Base-by-base conservation (phyloP, 2,329 filamentous ascomycete genomes). In the Thelonectria olida region DNA sequence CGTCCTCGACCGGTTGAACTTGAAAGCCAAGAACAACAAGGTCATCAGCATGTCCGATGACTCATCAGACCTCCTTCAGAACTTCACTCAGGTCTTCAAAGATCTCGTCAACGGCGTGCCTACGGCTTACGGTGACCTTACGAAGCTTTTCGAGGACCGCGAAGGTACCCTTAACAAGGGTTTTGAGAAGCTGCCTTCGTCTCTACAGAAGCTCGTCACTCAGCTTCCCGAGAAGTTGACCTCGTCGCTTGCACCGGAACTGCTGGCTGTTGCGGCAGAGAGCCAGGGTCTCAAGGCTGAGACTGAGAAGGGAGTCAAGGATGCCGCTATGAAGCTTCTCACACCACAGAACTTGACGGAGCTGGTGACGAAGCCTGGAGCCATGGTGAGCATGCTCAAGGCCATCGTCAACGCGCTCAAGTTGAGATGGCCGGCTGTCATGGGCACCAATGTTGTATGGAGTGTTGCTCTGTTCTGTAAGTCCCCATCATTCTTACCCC, bases 51-150 rank as follows among this genome's bases (percentile, higher is more conserved):
- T 97, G 58, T 92, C 92, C n/a, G 86, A 88, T 61, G 93, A 97
- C 69, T 95, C 92, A 0, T 89, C 93, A 63, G 90, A 92, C 65
- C 85, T 97, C 27, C 86, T 97, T 52, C 86, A 88, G 54, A 88
- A 90, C 64, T 99, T 99, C 83, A 96, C 93, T 1, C 83, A 93
- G 57, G 90, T 97, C 31, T 91, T 99, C 73, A 96, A 95, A 74
- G 96, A 99, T 75, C 86, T 97, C 15, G 87, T 96, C 71, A 94
- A 93, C 74, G 96, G 96, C 63, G 96, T 93, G 2, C 96, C 96
- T 3, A 97, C 95, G 0, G 96, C 96, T 3, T 97, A 96, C 76
- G 85, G 91, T 73, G 96, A 99, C 75, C 89, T 99, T n/a, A 88
- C 82, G 3, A 71, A 74, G 13, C 82, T 90, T 20, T 76, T 90